Evolutionary conservation across 495 filamentous ascomycete species (phyloP), one percentile per base, ranked within the genome.

Genomic region (Aspergillus saccharolyticus): DNA sequence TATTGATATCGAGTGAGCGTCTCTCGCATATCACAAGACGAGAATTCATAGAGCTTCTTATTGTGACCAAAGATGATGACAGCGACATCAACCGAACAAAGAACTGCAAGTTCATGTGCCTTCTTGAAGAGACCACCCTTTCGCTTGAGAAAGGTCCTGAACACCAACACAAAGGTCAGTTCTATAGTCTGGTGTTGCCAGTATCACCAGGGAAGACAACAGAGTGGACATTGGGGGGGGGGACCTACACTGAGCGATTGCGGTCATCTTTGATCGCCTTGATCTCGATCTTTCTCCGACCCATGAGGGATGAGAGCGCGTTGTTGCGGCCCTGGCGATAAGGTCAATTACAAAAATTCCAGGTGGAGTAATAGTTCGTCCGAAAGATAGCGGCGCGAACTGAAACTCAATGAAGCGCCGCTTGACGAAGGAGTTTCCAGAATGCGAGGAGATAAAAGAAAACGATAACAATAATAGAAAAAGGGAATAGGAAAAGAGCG

Each of bases 51-150:
- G 28, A 98, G 80, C 73, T 97, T 96, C 79, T 97, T 97, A 73
- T 97, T 97, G 71, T 88, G 89, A 62, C 92, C 92, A 68, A 97
- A 97, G 63, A 98, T 97, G 63, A 98, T 92, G 57, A 98, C 94
- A 22, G 95, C 94, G 62, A 98, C 93, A 73, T 98, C 95, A 64
- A 98, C 94, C 46, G 90, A 96, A 71, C 94, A 98, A 59, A 98
- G 85, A 44, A 97, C 94, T 58, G 93, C 96, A 21, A 98, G 82
- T 80, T 98, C 94, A 76, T 98, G 90, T 54, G 94, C 94, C 82
- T 98, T 98, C 83, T 98, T 98, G 82, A 98, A 97, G 21, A 98
- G 80, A 64, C 94, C 94, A 63, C 93, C 94, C 76, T 98, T 98
- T 74, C 94, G 89, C 79, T 98, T 98, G 54, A 98, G 78, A 71